Evolutionary conservation across 2,329 filamentous ascomycete species (phyloP), one percentile per base, ranked within the genome.

Genomic region (Fusarium cicatricum): DNA sequence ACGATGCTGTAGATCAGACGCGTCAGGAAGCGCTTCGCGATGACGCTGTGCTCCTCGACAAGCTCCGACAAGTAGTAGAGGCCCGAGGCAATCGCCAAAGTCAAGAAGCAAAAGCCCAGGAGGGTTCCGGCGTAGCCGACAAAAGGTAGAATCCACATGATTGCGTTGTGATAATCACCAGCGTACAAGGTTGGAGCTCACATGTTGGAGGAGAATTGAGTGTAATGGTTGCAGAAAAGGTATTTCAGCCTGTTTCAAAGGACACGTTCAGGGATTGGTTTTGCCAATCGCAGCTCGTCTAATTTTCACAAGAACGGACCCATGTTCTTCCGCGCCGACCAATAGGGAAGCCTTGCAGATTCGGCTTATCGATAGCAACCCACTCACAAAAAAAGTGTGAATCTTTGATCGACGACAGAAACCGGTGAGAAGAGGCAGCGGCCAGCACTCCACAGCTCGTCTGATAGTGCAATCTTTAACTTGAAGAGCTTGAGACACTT

Each of bases 21-120:
- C 29, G 85, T 90, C 46, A 99, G 82, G n/a, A 97, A 80, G 52
- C 89, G 91, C 73, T 96, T 96, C 11, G 93, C 90, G 60, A 96
- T 77, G 11, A 98, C 94, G 4, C 94, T 97, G 73, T 99, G 94
- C 75, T 99, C 95, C 78, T 99, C 95, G 58, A 99, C 95, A 12
- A 98, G 87, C 75, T 99, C 95, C 19, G 94, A 97, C 48, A 99
- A 89, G 75, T 99, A 99, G 80, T 99, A 99, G 21, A 99, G 87
- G 32, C 95, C 95, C n/a, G 92, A 97, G 33, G 95, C 95, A 72
- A 99, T 98, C 52, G 94, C 92, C 58, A 99, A 83, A 16, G 95
- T 98, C 65, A 99, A 81, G 78, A 99, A 98, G 70, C 86, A 87
- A 80, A 99, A 99, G 73, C 94, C 94, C 58, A 97, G 80, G 61